phyloP scores from a whole-genome alignment of 805 yeast species.

The Saccharomycopsis schoenii region DNA sequence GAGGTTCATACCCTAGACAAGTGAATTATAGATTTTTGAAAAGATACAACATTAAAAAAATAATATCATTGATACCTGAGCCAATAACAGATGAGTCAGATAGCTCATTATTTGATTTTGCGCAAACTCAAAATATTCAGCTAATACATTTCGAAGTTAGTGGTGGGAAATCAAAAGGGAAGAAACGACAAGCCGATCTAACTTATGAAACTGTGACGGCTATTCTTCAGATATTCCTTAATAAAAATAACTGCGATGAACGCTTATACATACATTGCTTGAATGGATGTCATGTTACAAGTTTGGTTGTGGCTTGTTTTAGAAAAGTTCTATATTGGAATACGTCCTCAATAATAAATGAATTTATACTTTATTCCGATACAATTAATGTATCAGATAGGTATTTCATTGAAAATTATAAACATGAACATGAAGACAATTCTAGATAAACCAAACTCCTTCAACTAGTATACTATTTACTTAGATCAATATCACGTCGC shows the following conservation, averaged over 20 bases:
- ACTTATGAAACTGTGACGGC: conserved; percentile 51
- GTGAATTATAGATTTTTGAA: conserved; percentile 60
- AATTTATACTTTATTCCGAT: conserved; percentile 67
- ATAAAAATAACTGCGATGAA: neutral
- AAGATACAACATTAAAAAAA: conserved; percentile 56
- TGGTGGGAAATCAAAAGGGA: conserved; percentile 44
- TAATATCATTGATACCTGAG: conserved; percentile 71
- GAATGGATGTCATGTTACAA: conserved; percentile 83
- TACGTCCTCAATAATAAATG: conserved; percentile 76
- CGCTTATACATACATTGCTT: conserved; percentile 82
- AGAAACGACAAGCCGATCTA: conserved; percentile 75
- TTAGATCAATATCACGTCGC: conserved; percentile 16
- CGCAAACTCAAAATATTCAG: conserved; percentile 42
- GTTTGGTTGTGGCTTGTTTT: conserved; percentile 76
- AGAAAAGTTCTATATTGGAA: conserved; percentile 84
- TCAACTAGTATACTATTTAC: neutral
- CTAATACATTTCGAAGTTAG: conserved; percentile 61
- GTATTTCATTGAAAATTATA: conserved; percentile 58
- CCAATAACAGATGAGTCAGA: conserved; percentile 52
- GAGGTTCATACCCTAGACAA: conserved; percentile 84
- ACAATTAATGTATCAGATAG: conserved; percentile 77
- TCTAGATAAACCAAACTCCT: neutral
- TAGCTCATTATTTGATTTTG: conserved; percentile 40
- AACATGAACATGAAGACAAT: neutral
- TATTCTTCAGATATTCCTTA: conserved; percentile 31